These are phyloP conservation scores for Penicillium rolfsii DNA, from an alignment of 2,329 filamentous ascomycete species.

Conservation along the genomic window DNA sequence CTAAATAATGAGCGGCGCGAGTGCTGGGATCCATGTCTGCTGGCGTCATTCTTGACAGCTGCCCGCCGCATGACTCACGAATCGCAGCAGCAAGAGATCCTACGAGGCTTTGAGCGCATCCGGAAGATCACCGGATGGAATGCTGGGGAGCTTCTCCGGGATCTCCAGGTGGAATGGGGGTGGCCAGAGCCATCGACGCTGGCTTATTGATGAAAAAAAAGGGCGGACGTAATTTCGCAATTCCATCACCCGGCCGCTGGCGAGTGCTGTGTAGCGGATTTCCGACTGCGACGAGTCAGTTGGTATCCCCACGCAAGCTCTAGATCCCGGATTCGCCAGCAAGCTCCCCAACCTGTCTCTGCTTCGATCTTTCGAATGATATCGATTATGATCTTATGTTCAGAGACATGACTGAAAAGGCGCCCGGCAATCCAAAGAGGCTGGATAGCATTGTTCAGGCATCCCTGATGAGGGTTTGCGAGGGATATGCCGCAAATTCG, in stretches of 20 bases:
- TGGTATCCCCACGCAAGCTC: slow-evolving; percentile 44
- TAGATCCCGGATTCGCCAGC: slow-evolving; percentile 58
- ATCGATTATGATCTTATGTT: slow-evolving; percentile 43
- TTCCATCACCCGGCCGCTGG: slow-evolving; percentile 8
- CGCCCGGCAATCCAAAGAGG: slow-evolving; percentile 61
- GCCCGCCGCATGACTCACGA: slow-evolving; percentile 55
- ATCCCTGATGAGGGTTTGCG: slow-evolving; percentile 60
- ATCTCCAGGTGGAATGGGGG: slow-evolving; percentile 30
- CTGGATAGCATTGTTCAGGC: slow-evolving; percentile 61
- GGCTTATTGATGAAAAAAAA: neutral
- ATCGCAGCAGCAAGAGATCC: slow-evolving; percentile 51
- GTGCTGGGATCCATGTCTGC: slow-evolving; percentile 55
- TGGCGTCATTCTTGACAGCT: slow-evolving; percentile 52
- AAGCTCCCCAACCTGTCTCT: slow-evolving; percentile 58
- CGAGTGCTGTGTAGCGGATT: slow-evolving; percentile 1
- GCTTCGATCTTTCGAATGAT: slow-evolving; percentile 55
- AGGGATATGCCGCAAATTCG: slow-evolving; percentile 60
- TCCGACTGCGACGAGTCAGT: slow-evolving; percentile 17
- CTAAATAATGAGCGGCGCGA: slow-evolving; percentile 52
- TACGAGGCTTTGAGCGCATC: slow-evolving; percentile 46
- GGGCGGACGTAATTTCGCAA: neutral
- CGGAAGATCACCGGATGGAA: slow-evolving; percentile 50
- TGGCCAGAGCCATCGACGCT: slow-evolving; percentile 24
- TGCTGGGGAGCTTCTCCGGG: slow-evolving; percentile 22
- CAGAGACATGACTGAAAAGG: slow-evolving; percentile 56